Evolutionary conservation across 768 basidiomycete genomes (phyloP).

Genomic region (Amanita pseudoporphyria): DNA sequence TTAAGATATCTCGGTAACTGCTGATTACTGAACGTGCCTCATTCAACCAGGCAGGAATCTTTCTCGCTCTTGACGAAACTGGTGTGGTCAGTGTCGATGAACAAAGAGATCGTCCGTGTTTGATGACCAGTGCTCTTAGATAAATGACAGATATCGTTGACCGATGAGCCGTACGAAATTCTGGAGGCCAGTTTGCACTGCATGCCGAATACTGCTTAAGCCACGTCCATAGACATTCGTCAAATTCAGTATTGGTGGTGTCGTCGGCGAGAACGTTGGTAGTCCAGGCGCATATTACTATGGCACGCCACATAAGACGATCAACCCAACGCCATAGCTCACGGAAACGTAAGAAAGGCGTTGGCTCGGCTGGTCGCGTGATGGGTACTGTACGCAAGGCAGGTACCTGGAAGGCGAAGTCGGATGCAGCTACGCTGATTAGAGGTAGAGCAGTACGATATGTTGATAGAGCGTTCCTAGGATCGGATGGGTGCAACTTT

Average conservation of each 20-base stretch:
- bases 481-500: conserved; percentile 38
- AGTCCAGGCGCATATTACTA: conserved; percentile 50
- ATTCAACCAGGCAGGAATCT: conserved; percentile 41
- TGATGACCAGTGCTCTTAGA: conserved; percentile 60
- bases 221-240: conserved; percentile 49
- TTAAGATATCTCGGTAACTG: conserved; percentile 63
- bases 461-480: conserved; percentile 39
- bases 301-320: conserved; percentile 70
- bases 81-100: conserved; percentile 3
- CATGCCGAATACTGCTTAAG: conserved; percentile 51
- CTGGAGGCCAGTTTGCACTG: conserved; percentile 65
- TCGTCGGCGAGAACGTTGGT: conserved; percentile 9
- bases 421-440: conserved; percentile 37
- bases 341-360: conserved; percentile 57
- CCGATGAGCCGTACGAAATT: conserved; percentile 70
- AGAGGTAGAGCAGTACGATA: conserved; percentile 51
- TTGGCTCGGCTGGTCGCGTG: conserved; percentile 30
- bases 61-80: conserved; percentile 13
- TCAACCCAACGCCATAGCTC: conserved; percentile 88
- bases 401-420: conserved; percentile 26
- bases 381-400: conserved; percentile 15
- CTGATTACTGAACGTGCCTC: conserved; percentile 52
- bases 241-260: conserved; percentile 7
- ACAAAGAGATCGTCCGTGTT: conserved; percentile 21
- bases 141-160: conserved; percentile 62